Evolutionary conservation across 768 basidiomycete genomes (phyloP).

Genomic region (Cubamyces sp.): DNA sequence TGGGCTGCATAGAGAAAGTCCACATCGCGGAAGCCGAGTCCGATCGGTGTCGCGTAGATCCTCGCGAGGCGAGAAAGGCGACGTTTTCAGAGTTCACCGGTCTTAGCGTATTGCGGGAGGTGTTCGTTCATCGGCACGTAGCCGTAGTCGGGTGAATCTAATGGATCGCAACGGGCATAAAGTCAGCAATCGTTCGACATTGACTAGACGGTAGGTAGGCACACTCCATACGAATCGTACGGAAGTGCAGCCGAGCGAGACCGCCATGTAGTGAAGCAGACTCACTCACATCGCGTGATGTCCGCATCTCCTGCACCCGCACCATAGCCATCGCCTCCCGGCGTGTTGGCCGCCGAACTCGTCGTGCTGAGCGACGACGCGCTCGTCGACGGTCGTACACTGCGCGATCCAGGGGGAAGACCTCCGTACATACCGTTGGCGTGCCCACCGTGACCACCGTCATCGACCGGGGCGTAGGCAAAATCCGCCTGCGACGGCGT

Average conservation of each 20-base stretch:
- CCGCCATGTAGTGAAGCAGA: conserved; percentile 24
- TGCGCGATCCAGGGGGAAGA: conserved; percentile 39
- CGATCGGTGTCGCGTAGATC: conserved; percentile 3
- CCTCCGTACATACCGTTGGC: conserved; percentile 34
- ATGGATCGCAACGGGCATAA: conserved; percentile 39
- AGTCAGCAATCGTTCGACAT: conserved; percentile 16
- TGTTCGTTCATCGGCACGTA: conserved; percentile 84
- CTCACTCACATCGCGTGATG: conserved; percentile 81
- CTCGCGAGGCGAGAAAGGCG: conserved; percentile 1
- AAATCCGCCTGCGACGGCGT: conserved; percentile 74
- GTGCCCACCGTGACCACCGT: conserved; percentile 28
- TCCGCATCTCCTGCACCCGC: conserved; percentile 61
- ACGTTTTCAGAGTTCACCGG: conserved; percentile 26
- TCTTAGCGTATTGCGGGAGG: conserved; percentile 44
- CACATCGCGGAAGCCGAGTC: background rate
- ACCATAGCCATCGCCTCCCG: conserved; percentile 65
- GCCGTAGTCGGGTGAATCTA: conserved; percentile 86
- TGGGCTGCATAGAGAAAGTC: conserved; percentile 8
- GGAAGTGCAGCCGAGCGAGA: conserved; percentile 13
- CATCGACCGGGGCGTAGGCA: conserved; percentile 71
- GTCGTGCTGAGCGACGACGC: conserved; percentile 79
- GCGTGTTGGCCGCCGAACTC: conserved; percentile 82
- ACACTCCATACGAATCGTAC: conserved; percentile 15
- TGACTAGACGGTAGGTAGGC: conserved; percentile 13
- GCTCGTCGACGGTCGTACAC: conserved; percentile 73